Percentiles rank a stretch among this genome's conserved stretches.
These are phyloP conservation scores for Earliella scabrosa DNA, from an alignment of 1,284 basidiomycete genomes.

Conservation along the genomic window DNA sequence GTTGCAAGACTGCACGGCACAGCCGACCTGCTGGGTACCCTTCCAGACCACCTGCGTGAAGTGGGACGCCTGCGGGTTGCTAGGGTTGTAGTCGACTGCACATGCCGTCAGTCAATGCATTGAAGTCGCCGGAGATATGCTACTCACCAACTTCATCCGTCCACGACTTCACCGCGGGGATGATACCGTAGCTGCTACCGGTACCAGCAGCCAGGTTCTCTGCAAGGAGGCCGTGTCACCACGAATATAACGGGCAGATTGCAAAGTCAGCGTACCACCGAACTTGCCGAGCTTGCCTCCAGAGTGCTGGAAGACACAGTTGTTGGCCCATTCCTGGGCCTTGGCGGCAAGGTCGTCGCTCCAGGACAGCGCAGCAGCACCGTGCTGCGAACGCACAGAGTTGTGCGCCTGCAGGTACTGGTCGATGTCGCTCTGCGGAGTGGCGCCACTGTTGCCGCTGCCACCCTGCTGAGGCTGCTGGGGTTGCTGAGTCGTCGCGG, in stretches of 20 bases:
- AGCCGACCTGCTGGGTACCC: slow-evolving; percentile 61
- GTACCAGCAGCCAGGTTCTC: slow-evolving; percentile 75
- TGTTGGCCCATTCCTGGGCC: slow-evolving; percentile 68
- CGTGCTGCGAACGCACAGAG: slow-evolving; percentile 58
- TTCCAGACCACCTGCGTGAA: slow-evolving; percentile 80
- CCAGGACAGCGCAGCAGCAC: slow-evolving; percentile 62
- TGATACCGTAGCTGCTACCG: slow-evolving; percentile 51
- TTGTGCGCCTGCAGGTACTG: slow-evolving; percentile 64
- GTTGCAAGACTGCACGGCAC: slow-evolving; percentile 55
- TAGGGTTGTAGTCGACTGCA: slow-evolving; percentile 58
- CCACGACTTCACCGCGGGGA: slow-evolving; percentile 58
- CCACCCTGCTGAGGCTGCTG: neutral
- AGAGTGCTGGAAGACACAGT: slow-evolving; percentile 67
- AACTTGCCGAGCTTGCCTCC: slow-evolving; percentile 61
- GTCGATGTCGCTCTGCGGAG: slow-evolving; percentile 35
- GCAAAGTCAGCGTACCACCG: slow-evolving; percentile 57
- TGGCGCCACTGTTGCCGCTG: slow-evolving; percentile 11
- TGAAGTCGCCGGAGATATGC: neutral
- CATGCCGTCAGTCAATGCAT: neutral
- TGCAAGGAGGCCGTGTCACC: slow-evolving; percentile 28
- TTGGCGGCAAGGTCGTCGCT: slow-evolving; percentile 53
- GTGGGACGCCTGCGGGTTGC: slow-evolving; percentile 61
- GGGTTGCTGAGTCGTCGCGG: neutral
- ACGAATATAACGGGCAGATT: neutral
- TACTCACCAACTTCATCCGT: slow-evolving; percentile 55